These are phyloP conservation scores for Lonicera japonica DNA, from an alignment of 129 eudicot species.

Conservation along the genomic window DNA sequence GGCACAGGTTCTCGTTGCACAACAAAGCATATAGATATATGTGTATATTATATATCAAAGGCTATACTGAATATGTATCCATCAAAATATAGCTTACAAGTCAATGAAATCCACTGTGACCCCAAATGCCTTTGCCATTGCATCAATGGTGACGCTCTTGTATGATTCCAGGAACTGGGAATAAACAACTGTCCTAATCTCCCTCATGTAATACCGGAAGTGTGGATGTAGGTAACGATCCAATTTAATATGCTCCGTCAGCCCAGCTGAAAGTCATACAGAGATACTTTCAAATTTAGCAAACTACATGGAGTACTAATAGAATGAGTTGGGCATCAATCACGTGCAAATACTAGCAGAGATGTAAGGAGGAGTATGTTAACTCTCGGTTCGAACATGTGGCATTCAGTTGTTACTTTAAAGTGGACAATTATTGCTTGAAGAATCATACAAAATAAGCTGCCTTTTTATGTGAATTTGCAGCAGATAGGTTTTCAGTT, in stretches of 20 bases:
- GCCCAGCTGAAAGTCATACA: constrained; percentile 50
- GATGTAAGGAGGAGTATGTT: too few species aligned
- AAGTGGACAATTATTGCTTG: too few species aligned
- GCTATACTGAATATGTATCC: background rate
- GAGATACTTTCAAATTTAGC: background rate
- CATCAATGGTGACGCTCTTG: constrained; percentile 95
- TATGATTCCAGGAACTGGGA: constrained; percentile 93
- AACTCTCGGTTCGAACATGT: too few species aligned
- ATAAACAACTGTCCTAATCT: constrained; percentile 77
- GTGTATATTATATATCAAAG: background rate
- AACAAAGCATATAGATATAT: too few species aligned
- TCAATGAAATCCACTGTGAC: constrained; percentile 92
- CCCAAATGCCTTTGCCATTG: constrained; percentile 95
- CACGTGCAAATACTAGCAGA: too few species aligned
- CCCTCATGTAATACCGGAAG: constrained; percentile 95
- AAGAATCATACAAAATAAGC: too few species aligned
- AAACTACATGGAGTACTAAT: too few species aligned
- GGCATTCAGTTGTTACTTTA: too few species aligned
- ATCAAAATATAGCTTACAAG: constrained; percentile 35
- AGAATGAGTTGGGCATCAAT: too few species aligned
- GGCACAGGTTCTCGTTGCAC: too few species aligned
- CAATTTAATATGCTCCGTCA: constrained; percentile 72
- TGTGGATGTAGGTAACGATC: constrained; percentile 89
- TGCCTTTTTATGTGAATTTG: too few species aligned
- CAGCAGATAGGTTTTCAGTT: too few species aligned